A percentile compares a stretch with the other conserved stretches of the same genome.
Conservation (phyloP, 345 rosid genomes). For the Carallia brachiata region DNA sequence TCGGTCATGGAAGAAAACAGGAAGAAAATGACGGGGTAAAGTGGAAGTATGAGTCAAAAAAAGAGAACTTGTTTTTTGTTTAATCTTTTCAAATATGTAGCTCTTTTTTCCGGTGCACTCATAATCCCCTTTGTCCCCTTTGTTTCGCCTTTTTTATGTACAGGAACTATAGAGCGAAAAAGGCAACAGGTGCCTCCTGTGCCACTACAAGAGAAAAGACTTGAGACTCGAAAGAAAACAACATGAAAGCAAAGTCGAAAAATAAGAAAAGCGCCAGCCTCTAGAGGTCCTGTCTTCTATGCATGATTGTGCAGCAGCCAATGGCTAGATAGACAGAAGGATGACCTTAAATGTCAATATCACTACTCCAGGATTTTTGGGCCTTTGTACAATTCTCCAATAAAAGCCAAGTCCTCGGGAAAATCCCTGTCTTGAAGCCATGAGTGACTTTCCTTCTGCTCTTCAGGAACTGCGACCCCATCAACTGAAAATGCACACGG, state of each 20-base stretch:
- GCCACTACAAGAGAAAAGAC: no score
- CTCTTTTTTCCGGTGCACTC: constrained; percentile 13
- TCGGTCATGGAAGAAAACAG: no score
- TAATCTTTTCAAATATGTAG: background rate
- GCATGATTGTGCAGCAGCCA: constrained; percentile 2
- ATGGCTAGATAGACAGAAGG: no score
- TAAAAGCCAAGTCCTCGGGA: constrained; percentile 51
- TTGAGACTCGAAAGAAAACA: no score
- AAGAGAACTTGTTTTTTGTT: constrained; percentile 14
- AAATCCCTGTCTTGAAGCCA: constrained; percentile 71
- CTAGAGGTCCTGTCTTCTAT: constrained; percentile 1
- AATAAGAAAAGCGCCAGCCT: no score
- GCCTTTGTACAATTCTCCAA: constrained; percentile 38
- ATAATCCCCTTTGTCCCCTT: constrained; percentile 8
- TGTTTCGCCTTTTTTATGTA: constrained; percentile 21
- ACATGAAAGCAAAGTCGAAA: no score
- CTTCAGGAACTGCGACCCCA: constrained; percentile 44
- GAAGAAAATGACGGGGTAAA: no score
- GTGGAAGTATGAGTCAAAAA: background rate
- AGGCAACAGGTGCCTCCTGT: background rate
- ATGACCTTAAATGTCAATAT: background rate
- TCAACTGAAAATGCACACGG: constrained; percentile 30
- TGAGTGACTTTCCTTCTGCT: constrained; percentile 49
- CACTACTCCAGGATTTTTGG: constrained; percentile 15
- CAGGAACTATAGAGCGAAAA: constrained; percentile 21